Evolutionary conservation across 306 rosid genomes (phyloP).

Genomic region (Dryas alaskensis): DNA sequence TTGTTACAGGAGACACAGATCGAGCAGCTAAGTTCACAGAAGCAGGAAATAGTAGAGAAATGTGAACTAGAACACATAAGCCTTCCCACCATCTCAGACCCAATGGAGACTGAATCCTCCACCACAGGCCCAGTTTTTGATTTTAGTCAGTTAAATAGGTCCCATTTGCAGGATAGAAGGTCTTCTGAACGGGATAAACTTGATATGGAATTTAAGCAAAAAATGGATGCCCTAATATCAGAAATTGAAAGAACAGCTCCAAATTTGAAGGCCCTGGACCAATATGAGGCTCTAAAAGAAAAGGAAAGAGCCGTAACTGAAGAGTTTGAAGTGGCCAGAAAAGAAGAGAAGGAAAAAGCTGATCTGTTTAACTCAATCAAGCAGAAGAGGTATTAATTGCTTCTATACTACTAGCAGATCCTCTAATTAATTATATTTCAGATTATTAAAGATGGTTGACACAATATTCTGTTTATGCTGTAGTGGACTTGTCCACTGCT

Average conservation of each 20-base stretch:
- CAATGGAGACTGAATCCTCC: slow-evolving; percentile 77
- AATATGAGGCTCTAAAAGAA: slow-evolving; percentile 81
- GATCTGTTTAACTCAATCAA: slow-evolving; percentile 69
- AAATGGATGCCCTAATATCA: slow-evolving; percentile 63
- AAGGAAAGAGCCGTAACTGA: slow-evolving; percentile 78
- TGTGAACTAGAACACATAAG: slow-evolving; percentile 82
- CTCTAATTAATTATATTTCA: background rate
- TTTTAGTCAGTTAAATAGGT: slow-evolving; percentile 66
- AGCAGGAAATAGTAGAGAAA: slow-evolving; percentile 84
- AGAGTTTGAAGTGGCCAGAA: slow-evolving; percentile 91
- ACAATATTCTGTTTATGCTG: background rate
- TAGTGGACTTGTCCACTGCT: no score
- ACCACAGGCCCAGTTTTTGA: slow-evolving; percentile 62
- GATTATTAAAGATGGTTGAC: slow-evolving; percentile 6
- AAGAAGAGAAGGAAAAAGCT: slow-evolving; percentile 75
- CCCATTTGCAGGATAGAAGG: slow-evolving; percentile 61
- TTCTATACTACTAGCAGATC: slow-evolving; percentile 12
- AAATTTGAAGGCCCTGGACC: slow-evolving; percentile 95
- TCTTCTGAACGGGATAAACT: slow-evolving; percentile 65
- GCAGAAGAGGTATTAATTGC: slow-evolving; percentile 62
- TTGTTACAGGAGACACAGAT: slow-evolving; percentile 72
- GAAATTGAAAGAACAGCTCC: slow-evolving; percentile 97
- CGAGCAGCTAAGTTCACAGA: slow-evolving; percentile 62
- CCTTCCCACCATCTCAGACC: slow-evolving; percentile 71
- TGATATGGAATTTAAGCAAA: slow-evolving; percentile 76